Conservation (phyloP, 2,329 filamentous ascomycete species). For the Penicillium sp. region DNA sequence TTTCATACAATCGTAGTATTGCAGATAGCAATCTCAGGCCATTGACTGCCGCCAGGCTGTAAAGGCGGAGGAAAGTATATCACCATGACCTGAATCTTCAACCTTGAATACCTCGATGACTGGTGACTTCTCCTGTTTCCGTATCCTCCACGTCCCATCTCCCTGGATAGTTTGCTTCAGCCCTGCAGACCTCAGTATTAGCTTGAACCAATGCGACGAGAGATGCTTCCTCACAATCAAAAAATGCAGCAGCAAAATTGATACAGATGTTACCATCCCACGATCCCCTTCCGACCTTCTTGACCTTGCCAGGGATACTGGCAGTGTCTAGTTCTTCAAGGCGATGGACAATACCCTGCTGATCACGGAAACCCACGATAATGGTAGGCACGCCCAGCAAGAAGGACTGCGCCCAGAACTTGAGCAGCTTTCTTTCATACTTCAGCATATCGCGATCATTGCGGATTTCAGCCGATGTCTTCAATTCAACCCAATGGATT, state of each 20-base stretch:
- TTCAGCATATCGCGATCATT: slow-evolving; percentile 63
- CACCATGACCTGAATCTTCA: slow-evolving; percentile 68
- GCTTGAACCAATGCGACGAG: neutral
- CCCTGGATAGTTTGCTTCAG: slow-evolving; percentile 55
- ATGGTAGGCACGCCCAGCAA: slow-evolving; percentile 88
- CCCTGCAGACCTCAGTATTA: slow-evolving; percentile 43
- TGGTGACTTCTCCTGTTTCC: slow-evolving; percentile 57
- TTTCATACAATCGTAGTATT: neutral
- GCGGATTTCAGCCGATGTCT: slow-evolving; percentile 72
- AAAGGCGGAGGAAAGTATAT: slow-evolving; percentile 72
- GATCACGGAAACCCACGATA: slow-evolving; percentile 79
- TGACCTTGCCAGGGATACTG: slow-evolving; percentile 69
- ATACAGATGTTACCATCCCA: slow-evolving; percentile 96
- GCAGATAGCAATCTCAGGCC: neutral
- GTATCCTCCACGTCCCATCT: slow-evolving; percentile 78
- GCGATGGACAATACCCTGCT: slow-evolving; percentile 63
- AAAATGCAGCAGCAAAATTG: slow-evolving; percentile 73
- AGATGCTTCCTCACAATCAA: slow-evolving; percentile 59
- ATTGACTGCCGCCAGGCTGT: slow-evolving; percentile 57
- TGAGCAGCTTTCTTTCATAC: slow-evolving; percentile 85
- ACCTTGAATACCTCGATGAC: slow-evolving; percentile 69
- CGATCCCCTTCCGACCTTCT: slow-evolving; percentile 57
- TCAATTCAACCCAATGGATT: slow-evolving; percentile 90
- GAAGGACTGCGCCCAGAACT: slow-evolving; percentile 96
- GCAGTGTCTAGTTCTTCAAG: slow-evolving; percentile 77